Evolutionary conservation across 331 rosid species (phyloP).

Genomic region (Prunus yedoensis): DNA sequence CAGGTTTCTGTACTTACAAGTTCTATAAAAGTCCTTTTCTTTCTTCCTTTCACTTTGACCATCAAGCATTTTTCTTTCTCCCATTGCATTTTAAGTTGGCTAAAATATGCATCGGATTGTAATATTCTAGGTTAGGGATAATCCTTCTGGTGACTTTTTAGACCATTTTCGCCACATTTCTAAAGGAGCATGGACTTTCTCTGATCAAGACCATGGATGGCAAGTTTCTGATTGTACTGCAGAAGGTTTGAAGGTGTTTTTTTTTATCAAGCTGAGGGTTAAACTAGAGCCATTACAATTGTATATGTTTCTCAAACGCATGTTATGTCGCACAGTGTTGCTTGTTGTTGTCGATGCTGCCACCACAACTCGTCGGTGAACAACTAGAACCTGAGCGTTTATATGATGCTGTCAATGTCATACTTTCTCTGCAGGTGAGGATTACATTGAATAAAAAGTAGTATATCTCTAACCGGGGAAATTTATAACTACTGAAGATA

Average conservation of each 20-base stretch:
- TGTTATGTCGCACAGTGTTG: constrained; percentile 38
- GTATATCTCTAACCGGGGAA: background rate
- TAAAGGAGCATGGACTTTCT: constrained; percentile 80
- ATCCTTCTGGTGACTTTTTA: constrained; percentile 54
- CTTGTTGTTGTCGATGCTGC: constrained; percentile 41
- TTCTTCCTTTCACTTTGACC: background rate
- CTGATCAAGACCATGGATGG: constrained; percentile 80
- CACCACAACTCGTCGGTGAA: constrained; percentile 54
- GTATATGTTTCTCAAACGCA: background rate
- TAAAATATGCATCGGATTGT: background rate
- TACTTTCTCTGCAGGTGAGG: constrained; percentile 52
- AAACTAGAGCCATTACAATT: background rate
- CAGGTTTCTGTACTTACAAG: constrained; percentile 21
- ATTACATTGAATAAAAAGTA: background rate
- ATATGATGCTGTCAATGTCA: constrained; percentile 48
- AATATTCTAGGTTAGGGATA: constrained; percentile 34
- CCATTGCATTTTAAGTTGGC: background rate
- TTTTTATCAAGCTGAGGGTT: background rate
- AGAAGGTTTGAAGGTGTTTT: constrained; percentile 62
- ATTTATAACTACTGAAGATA: background rate
- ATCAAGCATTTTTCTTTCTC: background rate
- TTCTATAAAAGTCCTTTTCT: background rate
- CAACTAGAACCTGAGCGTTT: constrained; percentile 46
- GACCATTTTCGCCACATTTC: constrained; percentile 72
- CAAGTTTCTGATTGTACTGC: constrained; percentile 79